Percentiles rank a stretch among this genome's conserved stretches.
These are phyloP conservation scores for Leccinum arenicola DNA, from an alignment of 768 basidiomycete genomes.

Conservation along the genomic window DNA sequence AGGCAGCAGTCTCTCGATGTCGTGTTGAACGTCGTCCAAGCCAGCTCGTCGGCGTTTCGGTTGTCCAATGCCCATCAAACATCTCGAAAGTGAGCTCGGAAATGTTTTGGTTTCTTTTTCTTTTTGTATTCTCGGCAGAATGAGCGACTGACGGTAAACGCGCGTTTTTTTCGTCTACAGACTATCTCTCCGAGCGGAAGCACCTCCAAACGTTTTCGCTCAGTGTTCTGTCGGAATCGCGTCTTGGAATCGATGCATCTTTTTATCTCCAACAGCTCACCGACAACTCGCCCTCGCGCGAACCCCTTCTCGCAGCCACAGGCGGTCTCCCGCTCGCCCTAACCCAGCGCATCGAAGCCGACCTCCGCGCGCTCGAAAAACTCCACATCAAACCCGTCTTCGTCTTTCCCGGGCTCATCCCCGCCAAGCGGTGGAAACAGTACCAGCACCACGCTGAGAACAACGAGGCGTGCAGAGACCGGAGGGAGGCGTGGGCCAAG, in stretches of 20 bases:
- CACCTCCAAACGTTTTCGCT: conserved; percentile 82
- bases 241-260: conserved; percentile 95
- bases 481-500: conserved; percentile 86
- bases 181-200: conserved; percentile 84
- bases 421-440: conserved; percentile 67
- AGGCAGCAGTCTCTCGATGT: conserved; percentile 14
- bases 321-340: conserved; percentile 92
- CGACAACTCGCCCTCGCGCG: conserved; percentile 72
- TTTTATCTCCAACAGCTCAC: conserved; percentile 82
- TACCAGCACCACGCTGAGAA: conserved; percentile 51
- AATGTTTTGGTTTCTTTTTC: neutral
- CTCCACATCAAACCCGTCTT: conserved; percentile 97
- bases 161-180: conserved; percentile 37
- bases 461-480: conserved; percentile 68
- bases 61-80: conserved; percentile 71
- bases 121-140: neutral
- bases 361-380: conserved; percentile 88
- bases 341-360: conserved; percentile 83
- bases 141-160: neutral
- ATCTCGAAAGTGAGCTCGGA: conserved; percentile 66
- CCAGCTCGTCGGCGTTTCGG: neutral
- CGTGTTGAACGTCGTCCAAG: conserved; percentile 24
- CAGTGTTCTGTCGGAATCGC: conserved; percentile 80
- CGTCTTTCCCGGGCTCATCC: conserved; percentile 87
- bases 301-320: conserved; percentile 91